These are phyloP conservation scores for Taphrina communis DNA, from an alignment of 1,139 yeast genomes.

Conservation along the genomic window DNA sequence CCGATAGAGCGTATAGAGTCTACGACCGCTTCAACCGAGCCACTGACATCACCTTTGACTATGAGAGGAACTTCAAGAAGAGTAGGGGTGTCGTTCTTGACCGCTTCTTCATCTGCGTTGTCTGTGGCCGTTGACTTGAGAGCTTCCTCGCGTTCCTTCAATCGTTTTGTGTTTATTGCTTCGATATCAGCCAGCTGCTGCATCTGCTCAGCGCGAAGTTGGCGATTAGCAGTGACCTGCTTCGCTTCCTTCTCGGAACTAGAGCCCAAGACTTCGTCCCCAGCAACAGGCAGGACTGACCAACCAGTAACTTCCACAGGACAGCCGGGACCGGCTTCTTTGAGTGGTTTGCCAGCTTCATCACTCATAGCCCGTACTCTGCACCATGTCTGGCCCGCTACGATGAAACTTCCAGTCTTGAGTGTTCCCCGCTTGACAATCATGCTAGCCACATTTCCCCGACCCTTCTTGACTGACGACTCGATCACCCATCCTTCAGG, in stretches of 20 bases:
- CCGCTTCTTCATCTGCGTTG: constrained; percentile 46
- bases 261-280: constrained; percentile 82
- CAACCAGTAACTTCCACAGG: constrained; percentile 95
- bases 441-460: constrained; percentile 76
- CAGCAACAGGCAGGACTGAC: constrained; percentile 92
- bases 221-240: constrained; percentile 70
- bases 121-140: constrained; percentile 63
- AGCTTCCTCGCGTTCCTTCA: constrained; percentile 59
- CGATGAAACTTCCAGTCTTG: constrained; percentile 70
- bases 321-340: constrained; percentile 80
- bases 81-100: constrained; percentile 47
- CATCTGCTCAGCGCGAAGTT: constrained; percentile 62
- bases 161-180: constrained; percentile 64
- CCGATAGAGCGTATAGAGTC: constrained; percentile 84
- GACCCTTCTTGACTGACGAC: constrained; percentile 78
- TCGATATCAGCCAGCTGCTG: constrained; percentile 72
- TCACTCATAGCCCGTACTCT: constrained; percentile 82
- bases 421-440: constrained; percentile 80
- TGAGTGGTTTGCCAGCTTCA: constrained; percentile 69
- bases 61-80: constrained; percentile 62
- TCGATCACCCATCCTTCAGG: constrained; percentile 91
- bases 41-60: constrained; percentile 86
- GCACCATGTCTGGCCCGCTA: constrained; percentile 87
- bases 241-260: constrained; percentile 75
- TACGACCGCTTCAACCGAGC: constrained; percentile 66